Base-by-base conservation (phyloP, 2,329 filamentous ascomycete genomes). In the Sclerotinia nivalis region DNA sequence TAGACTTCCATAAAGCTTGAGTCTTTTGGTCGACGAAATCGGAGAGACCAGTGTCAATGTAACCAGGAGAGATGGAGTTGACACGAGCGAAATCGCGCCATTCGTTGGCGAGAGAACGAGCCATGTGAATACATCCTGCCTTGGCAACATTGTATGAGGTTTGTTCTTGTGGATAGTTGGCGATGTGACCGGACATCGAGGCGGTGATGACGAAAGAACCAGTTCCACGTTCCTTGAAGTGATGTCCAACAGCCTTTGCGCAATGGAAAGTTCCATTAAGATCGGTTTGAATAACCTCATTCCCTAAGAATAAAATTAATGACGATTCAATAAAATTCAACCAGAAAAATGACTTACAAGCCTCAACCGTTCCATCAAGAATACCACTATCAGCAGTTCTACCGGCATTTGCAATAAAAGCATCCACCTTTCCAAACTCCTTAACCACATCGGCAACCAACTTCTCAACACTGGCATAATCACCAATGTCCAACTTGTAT, bases 401-500 rank as follows among this genome's bases (percentile, higher is more conserved):
- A 69, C 91, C 91, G 28, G 91, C 90, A 80, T 91, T 91, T 80
- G 88, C 88, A 73, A 90, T 86, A 80, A 90, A 89, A 75, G 85
- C 86, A 76, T 90, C 88, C 76, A 90, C 85, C 81, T 88, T 85
- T 80, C 88, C 88, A 59, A 93, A 94, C 77, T 94, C 91, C 74
- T 83, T 82, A 78, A 89, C 82, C 67, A 90, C 87, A 56, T 87
- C 82, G 73, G 83, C 79, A 75, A 90, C 86, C 69, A 89, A 69
- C 49, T 69, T 80, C 78, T 86, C 80, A 70, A 87, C 86, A 8
- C 60, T 69, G 25, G 83, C 82, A 81, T 85, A 88, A 80, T 83
- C 82, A 78, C 84, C 82, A 73, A 90, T 83, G 77, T 88, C 81
- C 81, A 84, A 85, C 82, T 90, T 88, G 86, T 90, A 91, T 71